These are phyloP conservation scores for Sugiyamaella lignohabitans DNA, from an alignment of 805 yeast genomes.

Conservation along the genomic window DNA sequence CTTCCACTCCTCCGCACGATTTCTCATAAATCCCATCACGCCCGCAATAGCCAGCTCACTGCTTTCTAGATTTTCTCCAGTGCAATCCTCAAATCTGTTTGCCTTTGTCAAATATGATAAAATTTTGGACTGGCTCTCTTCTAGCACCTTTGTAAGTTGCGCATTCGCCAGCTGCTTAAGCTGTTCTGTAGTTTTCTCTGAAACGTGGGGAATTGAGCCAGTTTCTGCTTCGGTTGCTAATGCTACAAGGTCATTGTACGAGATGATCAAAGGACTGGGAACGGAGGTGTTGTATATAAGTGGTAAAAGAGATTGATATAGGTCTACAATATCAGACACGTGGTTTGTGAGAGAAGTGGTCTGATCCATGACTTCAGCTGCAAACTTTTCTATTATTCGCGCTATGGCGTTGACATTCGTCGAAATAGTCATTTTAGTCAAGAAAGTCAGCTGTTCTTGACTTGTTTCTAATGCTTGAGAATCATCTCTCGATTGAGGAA, in stretches of 20 bases:
- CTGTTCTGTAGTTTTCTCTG: conserved; percentile 4
- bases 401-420: not conserved
- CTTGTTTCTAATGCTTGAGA: not conserved
- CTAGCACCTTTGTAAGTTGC: conserved; percentile 9
- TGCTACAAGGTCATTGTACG: conserved; percentile 18
- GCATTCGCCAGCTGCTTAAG: conserved; percentile 12
- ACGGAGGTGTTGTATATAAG: conserved; percentile 11
- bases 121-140: conserved; percentile 6
- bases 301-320: conserved; percentile 22
- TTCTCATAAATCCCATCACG: conserved; percentile 10
- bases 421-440: not conserved
- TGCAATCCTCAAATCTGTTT: conserved; percentile 18
- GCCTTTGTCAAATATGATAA: conserved; percentile 12
- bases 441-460: not conserved
- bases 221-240: conserved; percentile 1
- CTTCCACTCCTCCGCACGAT: conserved; percentile 12
- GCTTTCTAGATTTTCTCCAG: conserved; percentile 11
- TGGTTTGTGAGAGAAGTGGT: not conserved
- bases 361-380: not conserved
- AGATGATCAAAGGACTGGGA: conserved; percentile 12
- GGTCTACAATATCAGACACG: conserved; percentile 17
- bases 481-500: no score
- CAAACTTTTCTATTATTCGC: not conserved
- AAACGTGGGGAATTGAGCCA: not conserved
- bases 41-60: conserved; percentile 19